A percentile compares a stretch with the other conserved stretches of the same genome.
Conservation (phyloP, 345 rosid genomes). For the Passiflora organensis region DNA sequence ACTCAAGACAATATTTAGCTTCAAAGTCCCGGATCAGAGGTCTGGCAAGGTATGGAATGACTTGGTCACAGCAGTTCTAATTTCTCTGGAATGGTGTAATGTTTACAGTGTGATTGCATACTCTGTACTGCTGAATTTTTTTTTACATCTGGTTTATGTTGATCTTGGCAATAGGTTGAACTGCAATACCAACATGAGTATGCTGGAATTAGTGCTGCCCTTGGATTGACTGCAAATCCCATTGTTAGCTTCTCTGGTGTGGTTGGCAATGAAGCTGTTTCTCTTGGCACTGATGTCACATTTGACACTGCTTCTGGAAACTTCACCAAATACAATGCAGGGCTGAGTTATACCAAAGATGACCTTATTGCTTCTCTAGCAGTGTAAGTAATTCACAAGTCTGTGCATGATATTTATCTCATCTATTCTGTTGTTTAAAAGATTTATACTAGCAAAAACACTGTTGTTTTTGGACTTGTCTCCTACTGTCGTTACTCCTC, state of each 20-base stretch:
- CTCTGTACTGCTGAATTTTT: neutral
- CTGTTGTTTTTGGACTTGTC: too few species aligned
- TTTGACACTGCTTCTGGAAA: constrained; percentile 75
- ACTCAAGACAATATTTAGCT: constrained; percentile 74
- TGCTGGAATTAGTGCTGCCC: constrained; percentile 76
- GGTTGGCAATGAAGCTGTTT: constrained; percentile 49
- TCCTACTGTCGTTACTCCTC: too few species aligned
- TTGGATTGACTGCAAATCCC: constrained; percentile 83
- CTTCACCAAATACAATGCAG: constrained; percentile 73
- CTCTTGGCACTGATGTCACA: constrained; percentile 85
- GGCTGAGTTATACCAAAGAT: constrained; percentile 51
- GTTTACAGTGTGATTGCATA: neutral
- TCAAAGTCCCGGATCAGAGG: constrained; percentile 82
- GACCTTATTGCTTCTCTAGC: constrained; percentile 76
- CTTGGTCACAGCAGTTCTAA: constrained; percentile 2
- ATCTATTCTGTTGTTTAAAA: too few species aligned
- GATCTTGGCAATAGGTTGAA: constrained; percentile 51
- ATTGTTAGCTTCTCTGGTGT: constrained; percentile 85
- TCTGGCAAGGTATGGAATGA: constrained; percentile 66
- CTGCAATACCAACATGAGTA: constrained; percentile 88
- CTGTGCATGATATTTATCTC: too few species aligned
- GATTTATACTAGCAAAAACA: too few species aligned
- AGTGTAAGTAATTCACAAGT: constrained; percentile 46
- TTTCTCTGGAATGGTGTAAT: neutral
- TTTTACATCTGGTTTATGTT: constrained; percentile 3